Base-by-base conservation (phyloP, 2,329 filamentous ascomycete species). In the Colletotrichum viniferum region DNA sequence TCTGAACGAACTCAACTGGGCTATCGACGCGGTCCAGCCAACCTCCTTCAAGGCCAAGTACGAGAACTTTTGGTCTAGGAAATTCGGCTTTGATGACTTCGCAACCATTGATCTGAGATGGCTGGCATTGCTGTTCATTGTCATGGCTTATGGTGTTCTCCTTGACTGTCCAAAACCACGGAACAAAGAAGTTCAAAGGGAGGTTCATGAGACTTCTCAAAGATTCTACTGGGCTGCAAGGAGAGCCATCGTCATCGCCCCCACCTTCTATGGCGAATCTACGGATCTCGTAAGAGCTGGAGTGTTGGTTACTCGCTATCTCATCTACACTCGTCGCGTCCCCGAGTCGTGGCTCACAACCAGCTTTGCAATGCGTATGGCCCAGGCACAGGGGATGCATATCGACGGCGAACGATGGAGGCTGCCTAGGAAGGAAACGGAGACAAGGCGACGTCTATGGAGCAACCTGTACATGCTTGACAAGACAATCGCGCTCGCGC, bases 311-410 rank as follows among this genome's bases (percentile, higher is more conserved):
- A 86, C 83, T 8, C 80, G 83, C 0, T 86, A 86, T 76, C 79
- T 85, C 18, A 82, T 86, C 26, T 85, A 85, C 64, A 77, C 82
- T n/a, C 79, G 83, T 32, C 81, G 84, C 58, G 81, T 82, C 2
- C 80, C 84, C 0, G 85, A 86, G 73, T 81, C 81, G 7, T 86
- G 85, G 85, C 80, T 86, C 3, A 86, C 85, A 2, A 82, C 82
- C 5, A 84, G 84, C 74, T 86, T 86, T 58, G 85, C 85, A 2
- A 84, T 86, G 77, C 83, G 85, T 16, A 85, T 86, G 82, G 85
- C 85, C 7, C 84, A 85, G 72, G 85, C 84, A 0, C 85, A 86
- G 67, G 85, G 85, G 1, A 85, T 86, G 80, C 85, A 86, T 69
- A 83, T 86, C 26, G 85, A 86, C 73, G 85, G 85, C 9, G 83